Conservation (phyloP, 495 filamentous ascomycete species). For the Symbiotaphrina buchneri region DNA sequence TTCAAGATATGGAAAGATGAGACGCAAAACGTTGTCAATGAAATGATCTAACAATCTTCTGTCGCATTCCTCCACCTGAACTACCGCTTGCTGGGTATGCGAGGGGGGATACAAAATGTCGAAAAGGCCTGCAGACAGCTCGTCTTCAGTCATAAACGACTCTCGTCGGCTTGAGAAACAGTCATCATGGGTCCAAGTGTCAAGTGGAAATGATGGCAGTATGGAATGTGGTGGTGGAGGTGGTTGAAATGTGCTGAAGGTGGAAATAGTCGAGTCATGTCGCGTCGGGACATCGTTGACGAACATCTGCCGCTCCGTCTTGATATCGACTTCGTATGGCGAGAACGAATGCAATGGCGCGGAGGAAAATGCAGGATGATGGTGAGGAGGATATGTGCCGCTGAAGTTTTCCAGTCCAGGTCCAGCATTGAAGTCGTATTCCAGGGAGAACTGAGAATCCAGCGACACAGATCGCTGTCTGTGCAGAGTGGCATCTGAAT, state of each 20-base stretch:
- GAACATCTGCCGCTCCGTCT: conserved; percentile 85
- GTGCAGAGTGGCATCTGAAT: conserved; percentile 40
- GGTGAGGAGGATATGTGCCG: conserved; percentile 12
- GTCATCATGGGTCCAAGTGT: conserved; percentile 56
- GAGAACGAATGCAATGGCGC: conserved; percentile 22
- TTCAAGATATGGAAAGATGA: conserved; percentile 82
- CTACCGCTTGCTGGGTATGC: conserved; percentile 37
- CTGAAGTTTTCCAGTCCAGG: conserved; percentile 28
- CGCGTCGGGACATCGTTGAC: conserved; percentile 73
- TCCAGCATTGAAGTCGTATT: conserved; percentile 48
- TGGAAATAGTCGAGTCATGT: conserved; percentile 63
- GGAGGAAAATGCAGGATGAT: conserved; percentile 13
- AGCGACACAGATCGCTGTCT: conserved; percentile 52
- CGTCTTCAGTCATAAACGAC: conserved; percentile 21
- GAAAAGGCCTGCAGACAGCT: conserved; percentile 31
- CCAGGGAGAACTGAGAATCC: conserved; percentile 53
- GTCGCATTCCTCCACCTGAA: conserved; percentile 80
- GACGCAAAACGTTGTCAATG: conserved; percentile 62
- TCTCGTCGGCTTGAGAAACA: conserved; percentile 37
- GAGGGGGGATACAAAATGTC: conserved; percentile 42
- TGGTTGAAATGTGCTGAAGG: conserved; percentile 68
- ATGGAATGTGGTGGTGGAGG: conserved; percentile 40
- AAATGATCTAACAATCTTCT: conserved; percentile 80
- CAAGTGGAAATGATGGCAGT: conserved; percentile 37
- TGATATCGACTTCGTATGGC: conserved; percentile 87